Evolutionary conservation across 306 rosid genomes (phyloP), one percentile per base, ranked within the genome.

Genomic region (Quercus aquifolioides): DNA sequence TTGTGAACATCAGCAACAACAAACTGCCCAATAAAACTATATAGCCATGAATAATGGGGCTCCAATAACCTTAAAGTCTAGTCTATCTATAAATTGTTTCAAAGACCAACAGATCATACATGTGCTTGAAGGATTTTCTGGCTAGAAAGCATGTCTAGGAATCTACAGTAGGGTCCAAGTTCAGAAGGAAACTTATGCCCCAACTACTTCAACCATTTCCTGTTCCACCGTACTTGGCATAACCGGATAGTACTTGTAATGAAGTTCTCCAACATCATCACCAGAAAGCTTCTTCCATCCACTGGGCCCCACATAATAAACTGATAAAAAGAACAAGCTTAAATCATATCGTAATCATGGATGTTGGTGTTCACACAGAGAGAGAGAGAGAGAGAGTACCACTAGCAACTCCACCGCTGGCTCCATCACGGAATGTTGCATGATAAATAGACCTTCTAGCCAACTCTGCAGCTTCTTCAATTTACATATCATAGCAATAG

Each of bases 331-430:
- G n/a, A 20, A 83, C 64, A 80, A 43, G 64, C 25, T 43, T 13
- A 12, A 30, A 65, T 49, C 73, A 55, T 21, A 57, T 75, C 5
- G 17, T 31, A 69, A 23, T 71, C 79, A 41, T 73, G 51, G 31
- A n/a, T 9, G 12, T 9, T 10, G 38, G 6, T 7, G 25, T 33
- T 59, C 55, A 19, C 18, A 46, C 9, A 13, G 33, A 57, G 49
- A 25, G 56, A 5, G 69, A 57, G 65, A 30, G 20, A 23, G 69
- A 71, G 78, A 18, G 56, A 5, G 7, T 87, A 95, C 99, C 96
- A 56, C 99, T 90, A 23, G 94, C 99, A 81, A 91, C 97, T 84
- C 99, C 99, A 82, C 98, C 99, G 74, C 99, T 95, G 55, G 97
- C 99, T 74, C 97, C 99, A 82, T 95, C 97, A 75, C 96, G 93